Base-by-base conservation (phyloP, 768 basidiomycete genomes). In the Hebeloma cylindrosporum region DNA sequence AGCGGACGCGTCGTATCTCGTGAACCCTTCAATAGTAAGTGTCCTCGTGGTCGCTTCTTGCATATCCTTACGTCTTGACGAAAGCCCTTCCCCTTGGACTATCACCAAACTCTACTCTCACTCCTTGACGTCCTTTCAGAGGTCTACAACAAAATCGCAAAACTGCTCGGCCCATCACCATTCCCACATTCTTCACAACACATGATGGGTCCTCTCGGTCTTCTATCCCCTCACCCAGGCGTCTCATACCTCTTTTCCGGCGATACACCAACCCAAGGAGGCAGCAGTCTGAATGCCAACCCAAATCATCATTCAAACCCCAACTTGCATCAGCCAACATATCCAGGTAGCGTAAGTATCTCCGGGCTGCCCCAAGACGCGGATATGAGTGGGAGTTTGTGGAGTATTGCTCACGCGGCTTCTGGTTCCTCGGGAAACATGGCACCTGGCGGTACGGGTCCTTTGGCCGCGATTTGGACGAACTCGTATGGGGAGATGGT, bases 41-140 rank as follows among this genome's bases (percentile, higher is more conserved):
- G 3, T 45, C n/a, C 7, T 41, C 7, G 44, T 14, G 29, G 20
- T 28, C 7, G 20, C 27, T 14, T 34, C 20, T 36, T n/a, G 14
- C 17, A 25, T 29, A 16, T 18, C 44, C 20, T 22, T 8, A 50
- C 33, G 49, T 39, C 47, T 43, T 40, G 18, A 42, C n/a, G 7
- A 40, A 40, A 93, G 91, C 87, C 92, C n/a, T 94, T 93, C 65
- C 71, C 84, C 2, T 63, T 94, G 43, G 92, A 94, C 64, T 94
- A 95, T 60, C 85, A 89, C 53, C 87, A 94, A 66, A 88, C 88
- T 7, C 78, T 93, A 26, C 79, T 92, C 41, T 90, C 92, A 25
- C 80, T 93, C 20, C 82, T 93, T 41, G 93, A 94, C 60, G 86
- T 94, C 36, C 77, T 94, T 29, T 88, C 88, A 13, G 90, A 93